phyloP scores from a whole-genome alignment of 768 basidiomycete species.

The Rossbeevera mucosa region DNA sequence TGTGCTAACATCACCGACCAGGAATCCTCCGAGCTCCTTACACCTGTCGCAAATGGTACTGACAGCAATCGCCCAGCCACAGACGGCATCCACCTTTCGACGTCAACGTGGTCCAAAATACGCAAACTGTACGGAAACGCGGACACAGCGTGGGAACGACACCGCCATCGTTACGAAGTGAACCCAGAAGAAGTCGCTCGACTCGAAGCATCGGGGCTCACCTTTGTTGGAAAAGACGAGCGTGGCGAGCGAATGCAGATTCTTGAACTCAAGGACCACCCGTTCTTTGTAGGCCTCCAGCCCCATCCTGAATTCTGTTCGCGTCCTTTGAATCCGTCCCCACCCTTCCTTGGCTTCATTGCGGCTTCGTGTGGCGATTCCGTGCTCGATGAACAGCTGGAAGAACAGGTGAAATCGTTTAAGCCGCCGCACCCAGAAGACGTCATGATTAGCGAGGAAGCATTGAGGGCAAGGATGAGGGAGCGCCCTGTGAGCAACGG shows the following conservation, averaged over 20 bases:
- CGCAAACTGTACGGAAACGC: constrained; percentile 81
- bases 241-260: constrained; percentile 97
- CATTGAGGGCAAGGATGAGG: constrained; percentile 37
- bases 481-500: constrained; percentile 27
- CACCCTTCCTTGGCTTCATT: constrained; percentile 94
- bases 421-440: constrained; percentile 71
- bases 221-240: constrained; percentile 87
- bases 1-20: constrained; percentile 20
- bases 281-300: constrained; percentile 90
- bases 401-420: constrained; percentile 56
- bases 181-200: constrained; percentile 81
- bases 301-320: constrained; percentile 99
- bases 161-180: constrained; percentile 94
- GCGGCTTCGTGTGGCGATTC: constrained; percentile 63
- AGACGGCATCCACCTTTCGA: constrained; percentile 27
- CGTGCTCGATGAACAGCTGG: constrained; percentile 66
- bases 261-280: constrained; percentile 86
- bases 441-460: constrained; percentile 68
- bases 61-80: neutral
- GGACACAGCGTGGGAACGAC: constrained; percentile 88
- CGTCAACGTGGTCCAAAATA: constrained; percentile 65
- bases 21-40: constrained; percentile 11
- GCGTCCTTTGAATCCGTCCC: constrained; percentile 94
- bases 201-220: constrained; percentile 67
- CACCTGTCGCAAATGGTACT: constrained; percentile 5